Evolutionary conservation across 768 basidiomycete genomes (phyloP).

Genomic region (Scleroderma bovista): DNA sequence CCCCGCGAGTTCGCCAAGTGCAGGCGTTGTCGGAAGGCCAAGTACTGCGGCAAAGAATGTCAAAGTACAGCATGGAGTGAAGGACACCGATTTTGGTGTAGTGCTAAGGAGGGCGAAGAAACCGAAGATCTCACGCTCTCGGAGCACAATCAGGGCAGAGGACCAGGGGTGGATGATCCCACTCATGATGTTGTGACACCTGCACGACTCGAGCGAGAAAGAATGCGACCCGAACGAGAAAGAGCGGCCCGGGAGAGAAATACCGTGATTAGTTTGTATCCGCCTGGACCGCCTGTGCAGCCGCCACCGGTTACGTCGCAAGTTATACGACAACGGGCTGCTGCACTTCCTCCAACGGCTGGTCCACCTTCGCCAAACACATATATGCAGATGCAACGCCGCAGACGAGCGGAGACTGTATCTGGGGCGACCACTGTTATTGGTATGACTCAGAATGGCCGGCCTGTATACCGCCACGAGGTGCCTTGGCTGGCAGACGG

Average conservation of each 20-base stretch:
- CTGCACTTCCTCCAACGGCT: conserved; percentile 22
- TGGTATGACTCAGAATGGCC: conserved; percentile 24
- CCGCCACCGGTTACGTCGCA: conserved; percentile 14
- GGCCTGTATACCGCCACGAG: conserved; percentile 25
- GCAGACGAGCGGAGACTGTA: conserved; percentile 30
- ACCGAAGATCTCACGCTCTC: conserved; percentile 24
- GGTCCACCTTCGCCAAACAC: conserved; percentile 16
- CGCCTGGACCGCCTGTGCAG: conserved; percentile 5
- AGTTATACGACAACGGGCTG: conserved; percentile 22
- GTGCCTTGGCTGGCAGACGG: conserved; percentile 22
- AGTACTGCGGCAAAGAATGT: conserved; percentile 97
- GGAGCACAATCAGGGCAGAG: conserved; percentile 18
- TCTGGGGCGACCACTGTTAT: conserved; percentile 24
- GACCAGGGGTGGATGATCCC: conserved; percentile 5
- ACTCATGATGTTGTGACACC: conserved; percentile 7
- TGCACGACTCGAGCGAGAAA: conserved; percentile 32
- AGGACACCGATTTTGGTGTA: conserved; percentile 94
- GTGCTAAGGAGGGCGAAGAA: conserved; percentile 53
- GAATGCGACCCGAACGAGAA: conserved; percentile 20
- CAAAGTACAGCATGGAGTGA: conserved; percentile 96
- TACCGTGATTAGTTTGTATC: conserved; percentile 5
- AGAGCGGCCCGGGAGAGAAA: conserved; percentile 13
- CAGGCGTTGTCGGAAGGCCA: conserved; percentile 91
- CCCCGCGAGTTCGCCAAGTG: conserved; percentile 98
- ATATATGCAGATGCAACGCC: conserved; percentile 20